Evolutionary conservation across 2,329 filamentous ascomycete species (phyloP), one percentile per base, ranked within the genome.

Genomic region (Lachnellula cervina): DNA sequence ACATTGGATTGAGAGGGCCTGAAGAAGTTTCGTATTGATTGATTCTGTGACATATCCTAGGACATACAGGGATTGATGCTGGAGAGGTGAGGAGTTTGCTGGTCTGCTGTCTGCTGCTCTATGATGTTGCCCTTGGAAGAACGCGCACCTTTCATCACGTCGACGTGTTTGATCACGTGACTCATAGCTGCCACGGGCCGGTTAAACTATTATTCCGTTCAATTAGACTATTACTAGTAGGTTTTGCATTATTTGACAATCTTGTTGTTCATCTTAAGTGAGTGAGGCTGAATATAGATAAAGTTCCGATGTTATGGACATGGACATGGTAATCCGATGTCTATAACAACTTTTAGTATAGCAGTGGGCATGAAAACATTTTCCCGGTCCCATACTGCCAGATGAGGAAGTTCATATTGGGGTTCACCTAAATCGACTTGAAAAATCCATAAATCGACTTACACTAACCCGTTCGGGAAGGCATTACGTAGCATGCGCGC

Each of bases 1-100:
- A 48, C 19, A 51, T 47, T 28, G 14, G 53, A 23, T 47, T 56
- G 57, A 3, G 44, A 19, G 17, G 59, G 52, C 21, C 51, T 60
- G 51, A 62, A 62, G 45, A 63, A 63, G 40, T 60, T 56, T 23
- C 46, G 49, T 32, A 62, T 63, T n/a, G 61, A 58, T 38, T 56
- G 61, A 43, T 54, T 60, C 4, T 52, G 21, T 16, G 58, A 51
- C 59, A 62, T 60, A 25, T 5, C 53, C 35, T n/a, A 43, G 23
- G 17, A 38, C 16, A 9, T 16, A 11, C 16, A 37, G 14, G 37
- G 19, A 21, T 14, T 47, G 13, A 47, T 47, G 21, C 44, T 47
- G 42, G 17, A 14, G 23, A 16, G 7, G 21, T 44, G 17, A 25
- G 11, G n/a, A n/a, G 23, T 47, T 28, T 13, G 44, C 11, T 28